Percentiles rank a stretch among this genome's conserved stretches.
phyloP scores from a whole-genome alignment of 2,329 filamentous ascomycete species.

The Aspergillus viridinutans region DNA sequence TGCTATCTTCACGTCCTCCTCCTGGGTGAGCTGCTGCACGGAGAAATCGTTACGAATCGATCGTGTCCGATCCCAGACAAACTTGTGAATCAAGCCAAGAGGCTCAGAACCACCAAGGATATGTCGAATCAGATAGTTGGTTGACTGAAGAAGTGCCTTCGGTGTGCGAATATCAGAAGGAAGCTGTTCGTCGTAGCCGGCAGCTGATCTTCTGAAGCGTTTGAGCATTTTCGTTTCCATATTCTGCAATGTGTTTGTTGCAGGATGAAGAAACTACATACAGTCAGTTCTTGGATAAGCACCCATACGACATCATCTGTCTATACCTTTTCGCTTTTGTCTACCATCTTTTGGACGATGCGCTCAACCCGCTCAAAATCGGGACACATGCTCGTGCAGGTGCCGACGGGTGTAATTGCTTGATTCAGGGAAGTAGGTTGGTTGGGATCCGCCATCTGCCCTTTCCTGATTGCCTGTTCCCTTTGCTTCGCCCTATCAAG shows the following conservation, averaged over 20 bases:
- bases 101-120: slow-evolving; percentile 49
- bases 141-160: slow-evolving; percentile 41
- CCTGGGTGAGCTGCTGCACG: slow-evolving; percentile 56
- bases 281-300: background rate
- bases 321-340: slow-evolving; percentile 55
- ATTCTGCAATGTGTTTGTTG: slow-evolving; percentile 30
- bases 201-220: slow-evolving; percentile 59
- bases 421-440: slow-evolving; percentile 57
- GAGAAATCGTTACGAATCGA: slow-evolving; percentile 63
- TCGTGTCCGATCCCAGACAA: slow-evolving; percentile 63
- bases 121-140: slow-evolving; percentile 47
- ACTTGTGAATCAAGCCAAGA: slow-evolving; percentile 54
- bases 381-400: slow-evolving; percentile 61
- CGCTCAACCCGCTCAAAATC: slow-evolving; percentile 60
- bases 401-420: slow-evolving; percentile 59
- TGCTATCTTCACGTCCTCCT: slow-evolving; percentile 53
- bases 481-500: slow-evolving; percentile 48
- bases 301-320: background rate
- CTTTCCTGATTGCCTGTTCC: slow-evolving; percentile 49
- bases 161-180: slow-evolving; percentile 62
- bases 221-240: slow-evolving; percentile 55
- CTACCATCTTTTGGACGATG: slow-evolving; percentile 59
- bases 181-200: slow-evolving; percentile 59
- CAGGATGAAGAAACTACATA: slow-evolving; percentile 32
- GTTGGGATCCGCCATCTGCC: slow-evolving; percentile 56